A percentile compares a stretch with the other conserved stretches of the same genome.
phyloP scores from a whole-genome alignment of 371 early-diverging fungal species.

The Mucor circinelloides region DNA sequence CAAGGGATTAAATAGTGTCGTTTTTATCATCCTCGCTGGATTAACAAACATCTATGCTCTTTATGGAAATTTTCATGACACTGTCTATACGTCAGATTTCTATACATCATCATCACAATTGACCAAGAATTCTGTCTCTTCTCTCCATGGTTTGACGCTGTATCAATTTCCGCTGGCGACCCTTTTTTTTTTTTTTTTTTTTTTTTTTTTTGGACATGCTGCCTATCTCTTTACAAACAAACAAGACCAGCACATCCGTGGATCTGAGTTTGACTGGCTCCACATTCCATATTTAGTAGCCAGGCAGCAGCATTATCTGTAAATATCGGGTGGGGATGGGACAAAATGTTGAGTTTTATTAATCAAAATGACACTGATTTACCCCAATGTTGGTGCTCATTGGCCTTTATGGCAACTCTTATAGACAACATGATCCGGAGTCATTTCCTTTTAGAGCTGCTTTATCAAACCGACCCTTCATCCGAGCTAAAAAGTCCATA shows the following conservation, averaged over 20 bases:
- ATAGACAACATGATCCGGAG: constrained; percentile 8
- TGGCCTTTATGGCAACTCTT: constrained; percentile 1
- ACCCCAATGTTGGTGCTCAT: background rate
- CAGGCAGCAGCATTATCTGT: background rate
- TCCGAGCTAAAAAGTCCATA: constrained; percentile 16
- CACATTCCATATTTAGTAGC: background rate
- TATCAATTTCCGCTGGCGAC: background rate
- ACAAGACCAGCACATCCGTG: background rate
- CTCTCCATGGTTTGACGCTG: background rate
- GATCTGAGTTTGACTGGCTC: background rate
- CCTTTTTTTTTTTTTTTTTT: too few species aligned
- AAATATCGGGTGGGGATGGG: constrained; percentile 3
- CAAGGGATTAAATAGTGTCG: background rate
- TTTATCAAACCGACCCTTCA: constrained; percentile 12
- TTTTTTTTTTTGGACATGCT: background rate
- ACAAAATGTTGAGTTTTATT: background rate
- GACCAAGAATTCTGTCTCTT: background rate
- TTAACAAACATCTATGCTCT: background rate
- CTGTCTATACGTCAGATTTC: constrained; percentile 13
- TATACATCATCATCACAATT: too few species aligned
- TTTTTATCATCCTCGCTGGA: background rate
- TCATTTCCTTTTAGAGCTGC: constrained; percentile 11
- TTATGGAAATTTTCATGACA: constrained; percentile 4
- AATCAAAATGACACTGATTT: background rate
- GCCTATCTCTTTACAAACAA: background rate